Conservation (phyloP, 2,329 filamentous ascomycete genomes). For the Cladophialophora bantiana region DNA sequence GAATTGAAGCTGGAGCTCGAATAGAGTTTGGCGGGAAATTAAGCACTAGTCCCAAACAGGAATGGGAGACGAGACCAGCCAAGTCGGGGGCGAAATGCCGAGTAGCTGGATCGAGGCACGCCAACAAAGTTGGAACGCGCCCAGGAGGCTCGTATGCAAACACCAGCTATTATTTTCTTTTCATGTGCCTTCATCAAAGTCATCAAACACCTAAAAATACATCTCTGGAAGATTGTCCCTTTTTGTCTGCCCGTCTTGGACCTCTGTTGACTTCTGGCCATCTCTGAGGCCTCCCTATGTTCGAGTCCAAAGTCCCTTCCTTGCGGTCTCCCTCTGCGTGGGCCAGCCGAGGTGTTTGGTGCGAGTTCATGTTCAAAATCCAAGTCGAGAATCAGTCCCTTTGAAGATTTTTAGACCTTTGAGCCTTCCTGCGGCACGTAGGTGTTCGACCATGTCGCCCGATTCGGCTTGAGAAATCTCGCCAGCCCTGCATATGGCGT, state of each 20-base stretch:
- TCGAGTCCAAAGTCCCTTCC: not conserved
- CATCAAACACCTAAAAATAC: conserved; percentile 19
- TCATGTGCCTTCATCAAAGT: conserved; percentile 3
- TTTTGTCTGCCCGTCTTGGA: conserved; percentile 2
- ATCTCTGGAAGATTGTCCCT: conserved; percentile 3
- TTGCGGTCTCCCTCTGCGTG: not conserved
- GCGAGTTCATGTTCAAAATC: not conserved
- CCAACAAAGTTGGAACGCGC: not conserved
- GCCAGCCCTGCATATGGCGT: conserved; percentile 68
- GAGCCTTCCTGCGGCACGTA: conserved; percentile 20
- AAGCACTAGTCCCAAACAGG: conserved; percentile 10
- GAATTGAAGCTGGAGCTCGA: not conserved
- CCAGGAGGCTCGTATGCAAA: not conserved
- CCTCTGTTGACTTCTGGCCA: not conserved
- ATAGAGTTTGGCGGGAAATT: conserved; percentile 22
- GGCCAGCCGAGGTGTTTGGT: not conserved
- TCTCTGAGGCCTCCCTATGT: not conserved
- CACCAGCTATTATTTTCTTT: conserved; percentile 8
- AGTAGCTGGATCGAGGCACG: not conserved
- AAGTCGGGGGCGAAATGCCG: not conserved
- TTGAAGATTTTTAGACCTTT: conserved; percentile 7
- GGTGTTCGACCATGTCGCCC: conserved; percentile 37
- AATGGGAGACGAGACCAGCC: not conserved
- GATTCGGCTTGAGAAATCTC: conserved; percentile 50
- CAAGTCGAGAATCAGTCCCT: not conserved